Evolutionary conservation across 2,329 filamentous ascomycete species (phyloP).

Genomic region (Thyridium curvatum): DNA sequence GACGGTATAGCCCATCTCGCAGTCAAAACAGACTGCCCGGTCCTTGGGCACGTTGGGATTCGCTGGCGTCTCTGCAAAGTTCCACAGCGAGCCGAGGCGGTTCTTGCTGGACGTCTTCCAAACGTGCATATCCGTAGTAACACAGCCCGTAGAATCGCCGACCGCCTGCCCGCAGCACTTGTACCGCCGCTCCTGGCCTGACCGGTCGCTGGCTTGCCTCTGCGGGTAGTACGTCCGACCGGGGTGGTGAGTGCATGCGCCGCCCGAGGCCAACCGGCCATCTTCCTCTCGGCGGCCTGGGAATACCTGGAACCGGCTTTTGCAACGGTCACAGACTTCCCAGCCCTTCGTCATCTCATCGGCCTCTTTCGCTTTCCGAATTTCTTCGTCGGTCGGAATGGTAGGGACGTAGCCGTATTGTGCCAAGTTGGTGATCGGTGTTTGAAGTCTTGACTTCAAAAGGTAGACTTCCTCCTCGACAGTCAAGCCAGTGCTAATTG

Average conservation of each 20-base stretch:
- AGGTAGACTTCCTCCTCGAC: constrained; percentile 61
- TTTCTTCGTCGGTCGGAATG: constrained; percentile 58
- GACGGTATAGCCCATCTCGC: constrained; percentile 95
- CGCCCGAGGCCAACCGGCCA: constrained; percentile 67
- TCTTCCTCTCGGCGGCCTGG: constrained; percentile 76
- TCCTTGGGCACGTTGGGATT: constrained; percentile 46
- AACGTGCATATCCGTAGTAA: constrained; percentile 66
- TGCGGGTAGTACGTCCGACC: constrained; percentile 60
- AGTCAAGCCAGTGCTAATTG: constrained; percentile 65
- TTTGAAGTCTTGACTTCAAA: constrained; percentile 50
- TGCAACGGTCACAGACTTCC: constrained; percentile 86
- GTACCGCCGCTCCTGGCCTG: constrained; percentile 56
- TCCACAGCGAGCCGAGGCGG: constrained; percentile 69
- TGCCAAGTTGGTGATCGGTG: constrained; percentile 57
- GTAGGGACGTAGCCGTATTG: constrained; percentile 68
- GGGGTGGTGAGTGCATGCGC: constrained; percentile 75
- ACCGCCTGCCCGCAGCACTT: constrained; percentile 73
- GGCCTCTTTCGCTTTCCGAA: constrained; percentile 59
- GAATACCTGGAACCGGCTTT: constrained; percentile 83
- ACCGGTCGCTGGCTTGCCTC: constrained; percentile 43
- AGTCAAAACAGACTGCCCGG: constrained; percentile 80
- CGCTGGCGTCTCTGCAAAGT: constrained; percentile 71
- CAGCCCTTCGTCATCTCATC: constrained; percentile 65
- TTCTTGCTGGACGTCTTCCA: constrained; percentile 77
- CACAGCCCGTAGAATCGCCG: constrained; percentile 71